Base-by-base conservation (phyloP, 2,329 filamentous ascomycete species). In the Helotiales sp. region DNA sequence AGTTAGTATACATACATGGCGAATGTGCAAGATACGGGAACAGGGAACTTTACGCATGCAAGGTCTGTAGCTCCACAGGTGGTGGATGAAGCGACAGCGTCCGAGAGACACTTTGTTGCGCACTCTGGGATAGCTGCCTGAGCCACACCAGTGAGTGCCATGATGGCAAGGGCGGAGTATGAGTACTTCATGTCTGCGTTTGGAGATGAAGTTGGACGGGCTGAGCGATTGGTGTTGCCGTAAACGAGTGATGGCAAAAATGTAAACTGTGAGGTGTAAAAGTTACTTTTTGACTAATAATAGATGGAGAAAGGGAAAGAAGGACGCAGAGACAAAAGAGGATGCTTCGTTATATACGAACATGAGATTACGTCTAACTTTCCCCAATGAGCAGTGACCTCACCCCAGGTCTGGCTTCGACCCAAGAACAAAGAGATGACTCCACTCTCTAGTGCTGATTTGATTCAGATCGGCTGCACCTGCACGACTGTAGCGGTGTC, bases 111-210 rank as follows among this genome's bases (percentile, higher is more conserved):
- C 2, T 31, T 44, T 10, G 50, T 56, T 27, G 65, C 66, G 34
- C 66, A 68, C 6, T 48, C 51, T 55, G 66, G 66, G 49, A 68
- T 65, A 4, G 50, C 25, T 46, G 60, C 59, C 7, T 54, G 19
- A 25, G 58, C 55, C 9, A 59, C 31, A 33, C 60, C 54, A 30
- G 57, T 55, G 36, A 63, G 13, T 49, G 58, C 62, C 25, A 64
- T 15, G 40, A 66, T 15, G 22, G 63, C 57, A 19, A 64, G 10
- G 29, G 57, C 55, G 29, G 62, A 55, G 58, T 54, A 59, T 31
- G 63, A 53, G 56, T 58, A 64, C 48, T 67, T 58, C 66, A 68
- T 68, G 13, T n/a, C n/a, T n/a, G n/a, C n/a, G n/a, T 61, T 64
- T 55, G 54, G 24, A 47, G 29, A 53, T 55, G 27, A 4, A 12